These are phyloP conservation scores for Aspergillus intermedius DNA, from an alignment of 2,329 filamentous ascomycete species.

Conservation along the genomic window DNA sequence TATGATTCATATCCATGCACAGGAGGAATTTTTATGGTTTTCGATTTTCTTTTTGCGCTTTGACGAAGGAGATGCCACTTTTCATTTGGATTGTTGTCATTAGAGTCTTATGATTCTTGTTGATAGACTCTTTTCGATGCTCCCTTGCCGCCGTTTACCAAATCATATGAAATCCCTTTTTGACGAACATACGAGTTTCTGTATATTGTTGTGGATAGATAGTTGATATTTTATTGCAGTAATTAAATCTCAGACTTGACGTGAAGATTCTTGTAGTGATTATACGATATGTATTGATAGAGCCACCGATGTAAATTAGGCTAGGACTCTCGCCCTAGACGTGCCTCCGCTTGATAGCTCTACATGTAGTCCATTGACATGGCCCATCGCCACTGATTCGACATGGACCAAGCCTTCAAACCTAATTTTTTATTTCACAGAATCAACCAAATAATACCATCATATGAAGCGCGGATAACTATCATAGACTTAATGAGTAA, in stretches of 20 bases:
- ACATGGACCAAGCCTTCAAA: too few relatives aligned
- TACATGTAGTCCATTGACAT: too few relatives aligned
- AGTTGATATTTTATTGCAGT: background rate
- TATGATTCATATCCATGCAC: background rate
- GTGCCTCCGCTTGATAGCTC: too few relatives aligned
- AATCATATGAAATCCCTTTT: slow-evolving; percentile 10
- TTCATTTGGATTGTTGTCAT: background rate
- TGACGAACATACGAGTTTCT: slow-evolving; percentile 15
- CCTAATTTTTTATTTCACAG: too few relatives aligned
- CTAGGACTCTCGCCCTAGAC: too few relatives aligned
- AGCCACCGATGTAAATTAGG: too few relatives aligned
- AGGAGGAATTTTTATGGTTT: background rate
- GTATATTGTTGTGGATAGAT: slow-evolving; percentile 1
- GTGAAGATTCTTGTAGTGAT: too few relatives aligned
- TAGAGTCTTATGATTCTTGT: background rate
- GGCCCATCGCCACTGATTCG: too few relatives aligned
- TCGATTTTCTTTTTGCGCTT: background rate
- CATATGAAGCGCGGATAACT: too few relatives aligned
- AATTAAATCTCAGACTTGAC: background rate
- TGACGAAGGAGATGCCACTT: background rate
- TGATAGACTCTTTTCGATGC: background rate
- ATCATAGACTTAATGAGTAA: too few relatives aligned
- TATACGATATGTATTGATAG: too few relatives aligned
- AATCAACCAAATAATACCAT: too few relatives aligned
- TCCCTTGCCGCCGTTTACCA: background rate